Percentiles rank a stretch among this genome's conserved stretches.
Evolutionary conservation across 352 stramenopile species (phyloP).

Genomic region (Globisporangium orthogonon): DNA sequence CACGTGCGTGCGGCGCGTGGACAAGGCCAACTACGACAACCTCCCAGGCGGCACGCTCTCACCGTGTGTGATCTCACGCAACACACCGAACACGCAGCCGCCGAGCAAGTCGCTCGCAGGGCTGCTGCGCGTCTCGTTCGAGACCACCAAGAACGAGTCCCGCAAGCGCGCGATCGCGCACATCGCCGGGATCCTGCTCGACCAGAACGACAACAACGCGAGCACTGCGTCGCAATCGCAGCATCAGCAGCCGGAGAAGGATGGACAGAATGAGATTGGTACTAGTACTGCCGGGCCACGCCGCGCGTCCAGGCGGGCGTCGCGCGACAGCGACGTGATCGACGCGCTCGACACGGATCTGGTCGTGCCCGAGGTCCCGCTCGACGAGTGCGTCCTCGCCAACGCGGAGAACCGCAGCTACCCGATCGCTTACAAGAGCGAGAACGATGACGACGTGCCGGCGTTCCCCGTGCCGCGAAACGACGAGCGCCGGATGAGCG

Average conservation of each 20-base stretch:
- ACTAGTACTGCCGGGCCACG: not conserved
- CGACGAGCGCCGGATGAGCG: slow-evolving; percentile 30
- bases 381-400: slow-evolving; percentile 15
- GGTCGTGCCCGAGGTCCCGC: slow-evolving; percentile 3
- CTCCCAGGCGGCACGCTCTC: slow-evolving; percentile 19
- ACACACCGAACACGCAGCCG: slow-evolving; percentile 14
- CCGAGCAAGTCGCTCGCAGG: slow-evolving; percentile 26
- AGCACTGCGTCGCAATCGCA: not conserved
- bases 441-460: not conserved
- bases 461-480: slow-evolving; percentile 28
- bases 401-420: slow-evolving; percentile 31
- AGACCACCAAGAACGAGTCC: slow-evolving; percentile 19
- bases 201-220: slow-evolving; percentile 8
- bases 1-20: slow-evolving; percentile 45
- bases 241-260: not conserved
- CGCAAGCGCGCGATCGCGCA: slow-evolving; percentile 28
- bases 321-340: slow-evolving; percentile 1
- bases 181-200: slow-evolving; percentile 51
- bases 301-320: no score
- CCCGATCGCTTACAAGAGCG: slow-evolving; percentile 20
- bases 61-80: slow-evolving; percentile 16
- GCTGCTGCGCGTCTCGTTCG: slow-evolving; percentile 35
- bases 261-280: no score
- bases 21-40: slow-evolving; percentile 46
- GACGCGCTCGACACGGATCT: slow-evolving; percentile 3